Evolutionary conservation across 208 protist species (phyloP).

Genomic region (Wallacemonas sp.): DNA sequence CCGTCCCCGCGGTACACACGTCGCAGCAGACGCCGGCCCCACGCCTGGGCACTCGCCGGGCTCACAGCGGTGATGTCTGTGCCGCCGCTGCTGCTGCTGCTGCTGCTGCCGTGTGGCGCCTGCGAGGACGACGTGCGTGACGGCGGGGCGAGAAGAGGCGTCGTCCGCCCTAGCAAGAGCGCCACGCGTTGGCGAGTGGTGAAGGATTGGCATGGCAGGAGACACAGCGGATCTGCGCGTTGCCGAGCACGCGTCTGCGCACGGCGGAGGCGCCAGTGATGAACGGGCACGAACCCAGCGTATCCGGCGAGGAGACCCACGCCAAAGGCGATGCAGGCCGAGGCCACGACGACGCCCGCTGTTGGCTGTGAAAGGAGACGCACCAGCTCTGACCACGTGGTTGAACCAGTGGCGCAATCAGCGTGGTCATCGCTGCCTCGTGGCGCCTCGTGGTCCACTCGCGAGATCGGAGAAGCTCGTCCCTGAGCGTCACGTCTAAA

Average conservation of each 20-base stretch:
- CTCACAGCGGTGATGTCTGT: not conserved
- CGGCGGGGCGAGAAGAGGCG: not conserved
- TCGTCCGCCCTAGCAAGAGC: not conserved
- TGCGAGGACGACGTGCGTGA: no score
- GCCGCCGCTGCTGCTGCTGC: no score
- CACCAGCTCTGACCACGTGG: no score
- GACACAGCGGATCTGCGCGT: conserved; percentile 26
- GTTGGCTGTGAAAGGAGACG: not conserved
- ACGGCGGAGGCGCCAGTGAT: not conserved
- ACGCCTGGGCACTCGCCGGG: not conserved
- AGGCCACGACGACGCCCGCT: not conserved
- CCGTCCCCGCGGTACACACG: conserved; percentile 1
- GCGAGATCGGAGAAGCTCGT: no score
- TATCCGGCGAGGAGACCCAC: not conserved
- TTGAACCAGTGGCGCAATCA: no score
- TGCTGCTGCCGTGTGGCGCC: no score
- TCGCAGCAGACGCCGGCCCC: conserved; percentile 4
- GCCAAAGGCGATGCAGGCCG: not conserved
- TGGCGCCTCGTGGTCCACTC: no score
- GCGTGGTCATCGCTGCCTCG: no score
- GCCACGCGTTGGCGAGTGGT: not conserved
- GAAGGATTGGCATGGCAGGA: conserved; percentile 26
- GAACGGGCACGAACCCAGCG: not conserved
- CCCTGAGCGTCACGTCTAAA: no score
- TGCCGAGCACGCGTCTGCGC: conserved; percentile 16